Base-by-base conservation (phyloP, 2,329 filamentous ascomycete species). In the Pseudogymnoascus sp. region DNA sequence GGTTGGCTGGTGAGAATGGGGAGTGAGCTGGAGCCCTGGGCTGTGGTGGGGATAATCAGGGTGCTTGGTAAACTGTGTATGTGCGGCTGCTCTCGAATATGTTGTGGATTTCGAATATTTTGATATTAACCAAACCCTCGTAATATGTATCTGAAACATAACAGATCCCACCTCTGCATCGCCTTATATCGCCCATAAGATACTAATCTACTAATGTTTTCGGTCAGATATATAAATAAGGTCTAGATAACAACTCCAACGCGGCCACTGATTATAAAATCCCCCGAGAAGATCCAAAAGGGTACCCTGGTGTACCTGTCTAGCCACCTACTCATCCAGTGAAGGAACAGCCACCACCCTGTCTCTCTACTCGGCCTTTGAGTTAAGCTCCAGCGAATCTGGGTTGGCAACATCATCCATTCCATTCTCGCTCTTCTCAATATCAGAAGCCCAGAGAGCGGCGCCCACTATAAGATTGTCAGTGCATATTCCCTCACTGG, bases 381-480 rank as follows among this genome's bases (percentile, higher is more conserved):
- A 9, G 10, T 55, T 35, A 13, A 55, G 48, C 29, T 55, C 29
- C 29, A 55, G 2, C 1, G 48, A 35, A 35, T 35, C 29, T 10
- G 48, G 48, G 12, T 55, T 55, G 15, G 48, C 29, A 55, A 55
- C 8, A 55, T 55, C 48, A 55, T 55, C 48, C 61, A 63, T 63
- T 4, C 44, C 38, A 35, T 35, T 51, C 17, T 48, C 17, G 39
- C 58, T 63, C n/a, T 61, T 63, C 61, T 95, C 91, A 63, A 95
- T 84, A 73, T 95, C 92, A 15, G 91, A 90, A 41, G 93, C 92
- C 92, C 92, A 97, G n/a, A 97, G 78, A 6, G 93, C 93, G 61
- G 92, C 93, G 6, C 92, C 93, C 63, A 96, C 91, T 86, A 58
- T 0, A 3, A 55, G 4, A 10, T 13, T 9, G 7, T 55, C 8